Evolutionary conservation across 1,284 basidiomycete species (phyloP), one percentile per base, ranked within the genome.

Genomic region (Xerocomus amazonicus): DNA sequence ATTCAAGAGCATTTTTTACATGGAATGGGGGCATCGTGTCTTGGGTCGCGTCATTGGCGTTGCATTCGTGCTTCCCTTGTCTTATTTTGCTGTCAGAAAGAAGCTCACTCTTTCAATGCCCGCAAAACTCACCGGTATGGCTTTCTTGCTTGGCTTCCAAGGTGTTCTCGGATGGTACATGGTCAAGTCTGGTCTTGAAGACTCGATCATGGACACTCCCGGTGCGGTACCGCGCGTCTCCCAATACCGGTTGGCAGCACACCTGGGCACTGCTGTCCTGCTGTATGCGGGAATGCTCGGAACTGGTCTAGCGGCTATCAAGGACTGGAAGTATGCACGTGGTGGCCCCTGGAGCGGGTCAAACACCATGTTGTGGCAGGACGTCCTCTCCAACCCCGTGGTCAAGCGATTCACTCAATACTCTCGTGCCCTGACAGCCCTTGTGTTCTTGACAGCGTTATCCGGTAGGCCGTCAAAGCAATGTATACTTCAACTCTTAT

Each of bases 141-240:
- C 86, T 0, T 67, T 83, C 0, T 82, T 97, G 41, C 87, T 98
- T 47, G 95, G 92, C 23, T 84, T 84, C 31, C 92, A 99, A 69
- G 97, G 97, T 35, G 80, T 83, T 14, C 77, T 99, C 17, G 97
- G 97, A 27, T 99, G 97, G 97, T 97, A 97, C 76, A 99, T 99
- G 97, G 97, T 99, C 54, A 91, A 97, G 66, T 96, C 92, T 9
- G 97, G 97, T 1, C 76, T 99, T 10, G 89, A 93, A 59, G 83
- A 92, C 51, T 79, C 88, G 16, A 75, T 93, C 50, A 76, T 97
- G 71, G 80, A 84, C 10, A 87, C 79, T 16, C 90, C 90, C 13
- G 85, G 84, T n/a, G 83, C 86, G 12, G 86, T 94, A 9, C 92
- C 97, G 1, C 86, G 97, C 2, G 97, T 99, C 13, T 95, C 91